These are phyloP conservation scores for Gastrodia elata DNA, from an alignment of 106 monocot genomes.

Conservation along the genomic window DNA sequence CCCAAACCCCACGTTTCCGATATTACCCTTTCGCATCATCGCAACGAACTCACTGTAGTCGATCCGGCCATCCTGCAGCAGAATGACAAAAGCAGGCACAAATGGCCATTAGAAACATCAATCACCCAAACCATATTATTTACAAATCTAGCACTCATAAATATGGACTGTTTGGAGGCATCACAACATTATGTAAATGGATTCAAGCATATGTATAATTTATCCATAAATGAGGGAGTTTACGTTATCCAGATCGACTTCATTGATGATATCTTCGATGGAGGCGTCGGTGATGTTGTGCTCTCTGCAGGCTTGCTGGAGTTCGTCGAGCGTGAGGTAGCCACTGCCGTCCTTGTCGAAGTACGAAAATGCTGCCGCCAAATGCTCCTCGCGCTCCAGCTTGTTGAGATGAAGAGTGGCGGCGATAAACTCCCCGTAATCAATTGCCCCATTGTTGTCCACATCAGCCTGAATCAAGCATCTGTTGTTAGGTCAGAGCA, in stretches of 20 bases:
- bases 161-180: too few relatives aligned
- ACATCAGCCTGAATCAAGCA: constrained; percentile 25
- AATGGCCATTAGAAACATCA: not conserved
- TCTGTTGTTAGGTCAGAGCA: constrained; percentile 6
- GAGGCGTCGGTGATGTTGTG: constrained; percentile 16
- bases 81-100: not conserved
- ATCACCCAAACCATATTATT: too few relatives aligned
- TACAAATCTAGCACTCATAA: too few relatives aligned
- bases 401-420: constrained; percentile 23
- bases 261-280: constrained; percentile 19
- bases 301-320: constrained; percentile 24
- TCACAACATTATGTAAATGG: not conserved
- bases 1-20: constrained; percentile 13
- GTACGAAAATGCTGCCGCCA: constrained; percentile 21
- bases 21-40: constrained; percentile 25
- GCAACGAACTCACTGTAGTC: constrained; percentile 35
- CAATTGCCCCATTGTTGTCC: constrained; percentile 23
- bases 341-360: constrained; percentile 23
- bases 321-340: constrained; percentile 21
- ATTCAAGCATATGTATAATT: not conserved
- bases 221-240: not conserved
- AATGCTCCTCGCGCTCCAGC: constrained; percentile 17
- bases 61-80: constrained; percentile 28
- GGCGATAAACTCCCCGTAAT: too few relatives aligned
- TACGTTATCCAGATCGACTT: constrained; percentile 29